Evolutionary conservation across 129 eudicot genomes (phyloP), one percentile per base, ranked within the genome.

Genomic region (Scalesia atractyloides): DNA sequence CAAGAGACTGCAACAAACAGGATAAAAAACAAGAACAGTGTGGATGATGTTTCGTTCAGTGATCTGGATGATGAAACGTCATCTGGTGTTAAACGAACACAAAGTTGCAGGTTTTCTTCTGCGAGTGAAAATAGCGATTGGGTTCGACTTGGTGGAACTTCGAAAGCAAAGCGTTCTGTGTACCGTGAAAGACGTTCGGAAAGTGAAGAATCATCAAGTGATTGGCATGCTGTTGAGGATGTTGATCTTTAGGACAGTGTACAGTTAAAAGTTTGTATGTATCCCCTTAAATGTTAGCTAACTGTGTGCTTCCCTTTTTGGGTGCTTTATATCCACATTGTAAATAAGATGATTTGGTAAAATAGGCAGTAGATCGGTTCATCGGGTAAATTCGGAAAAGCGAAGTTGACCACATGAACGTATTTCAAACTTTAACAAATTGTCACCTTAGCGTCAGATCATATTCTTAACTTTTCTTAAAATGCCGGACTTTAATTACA

Each of bases 211-310:
- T 86, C 94, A 9, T 86, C 94, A 14, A 73, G 69, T 70, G 95
- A 82, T 47, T 91, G 97, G 97, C 88, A 81, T 60, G 76, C 81
- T 13, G 86, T 91, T 18, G 95, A 86, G 70, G 97, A 86, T 69
- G 54, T 53, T 56, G 91, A 89, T 82, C 75, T 71, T 51, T 89
- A 82, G 52, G 71, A 74, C 52, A 61, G 49, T 13, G 39, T 66
- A 5, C 58, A 46, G 48, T 49, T n/a, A 41, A 24, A 7, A 9
- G 50, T 26, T 52, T 24, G 3, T 30, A 0, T 7, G 10, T 8
- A 7, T 39, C 44, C 44, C 44, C 7, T 13, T 65, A 15, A 2
- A 11, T 47, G 20, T 24, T 68, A 34, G 26, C 15, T 6, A 43
- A 30, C 26, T 8, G 59, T 59, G 46, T 41, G 11, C 46, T 7